Evolutionary conservation across 2,329 filamentous ascomycete genomes (phyloP).

Genomic region (Zymoseptoria ardabiliae): DNA sequence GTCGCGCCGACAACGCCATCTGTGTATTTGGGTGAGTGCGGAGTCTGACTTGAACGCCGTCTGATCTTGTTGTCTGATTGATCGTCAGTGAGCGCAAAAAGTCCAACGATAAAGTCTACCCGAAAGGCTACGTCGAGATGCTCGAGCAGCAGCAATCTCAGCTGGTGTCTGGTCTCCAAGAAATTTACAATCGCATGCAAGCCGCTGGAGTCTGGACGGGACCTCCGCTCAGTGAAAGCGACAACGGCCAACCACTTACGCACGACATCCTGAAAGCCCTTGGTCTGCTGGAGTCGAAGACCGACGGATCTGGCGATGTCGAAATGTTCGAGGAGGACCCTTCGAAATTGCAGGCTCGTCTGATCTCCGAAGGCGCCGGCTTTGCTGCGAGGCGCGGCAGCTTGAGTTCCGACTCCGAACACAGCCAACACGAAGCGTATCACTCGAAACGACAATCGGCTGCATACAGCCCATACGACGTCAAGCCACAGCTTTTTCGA

Average conservation of each 20-base stretch:
- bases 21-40: conserved; percentile 50
- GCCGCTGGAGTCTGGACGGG: conserved; percentile 51
- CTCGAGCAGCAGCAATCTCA: conserved; percentile 58
- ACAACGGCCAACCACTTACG: conserved; percentile 52
- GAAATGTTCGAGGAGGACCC: conserved; percentile 54
- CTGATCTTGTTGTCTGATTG: conserved; percentile 1
- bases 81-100: conserved; percentile 50
- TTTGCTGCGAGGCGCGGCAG: conserved; percentile 47
- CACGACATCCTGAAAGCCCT: conserved; percentile 57
- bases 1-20: conserved; percentile 56
- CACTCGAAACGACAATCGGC: background rate
- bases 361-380: conserved; percentile 47
- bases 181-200: conserved; percentile 49
- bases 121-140: conserved; percentile 63
- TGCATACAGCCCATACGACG: conserved; percentile 28
- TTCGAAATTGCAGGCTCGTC: conserved; percentile 46
- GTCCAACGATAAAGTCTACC: conserved; percentile 59
- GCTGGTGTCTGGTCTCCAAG: conserved; percentile 54
- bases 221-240: conserved; percentile 41
- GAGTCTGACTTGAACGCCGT: background rate
- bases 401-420: conserved; percentile 52
- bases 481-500: conserved; percentile 20
- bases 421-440: conserved; percentile 35
- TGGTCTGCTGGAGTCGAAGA: conserved; percentile 48
- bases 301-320: conserved; percentile 38